Conservation (phyloP, 257 asterid species). For the Jasminum sambac region DNA sequence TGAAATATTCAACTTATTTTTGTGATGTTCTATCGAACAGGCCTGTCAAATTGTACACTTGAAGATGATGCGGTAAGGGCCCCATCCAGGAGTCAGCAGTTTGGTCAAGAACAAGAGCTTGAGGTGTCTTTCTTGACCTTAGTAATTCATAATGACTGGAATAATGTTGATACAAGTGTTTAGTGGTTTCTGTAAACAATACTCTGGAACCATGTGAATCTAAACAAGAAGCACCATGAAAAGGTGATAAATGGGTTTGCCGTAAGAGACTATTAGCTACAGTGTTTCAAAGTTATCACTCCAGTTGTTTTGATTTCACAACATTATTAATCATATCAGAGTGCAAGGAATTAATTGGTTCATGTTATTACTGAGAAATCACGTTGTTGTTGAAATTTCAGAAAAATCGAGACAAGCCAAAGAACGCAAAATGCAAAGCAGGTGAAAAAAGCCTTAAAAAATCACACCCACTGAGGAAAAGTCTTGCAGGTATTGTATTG, state of each 20-base stretch:
- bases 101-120: conserved; percentile 33
- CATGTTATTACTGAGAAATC: neutral
- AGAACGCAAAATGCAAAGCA: conserved; percentile 21
- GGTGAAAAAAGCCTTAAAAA: conserved; percentile 40
- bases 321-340: conserved; percentile 4
- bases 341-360: conserved; percentile 13
- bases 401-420: conserved; percentile 32
- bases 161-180: neutral
- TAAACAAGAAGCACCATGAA: neutral
- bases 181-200: neutral
- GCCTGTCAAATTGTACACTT: conserved; percentile 30
- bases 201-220: neutral
- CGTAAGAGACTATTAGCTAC: conserved; percentile 3
- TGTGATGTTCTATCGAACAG: conserved; percentile 32
- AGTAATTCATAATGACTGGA: neutral
- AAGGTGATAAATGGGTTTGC: neutral
- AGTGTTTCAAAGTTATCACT: neutral
- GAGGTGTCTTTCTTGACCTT: conserved; percentile 44
- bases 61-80: conserved; percentile 34
- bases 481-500: conserved; percentile 72
- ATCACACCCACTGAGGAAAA: conserved; percentile 59
- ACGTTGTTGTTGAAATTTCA: conserved; percentile 25
- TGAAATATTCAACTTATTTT: conserved; percentile 9
- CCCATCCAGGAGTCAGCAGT: conserved; percentile 33
- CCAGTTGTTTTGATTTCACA: conserved; percentile 1